phyloP scores from a whole-genome alignment of 441 rosid species.

The Mallotus repandus region DNA sequence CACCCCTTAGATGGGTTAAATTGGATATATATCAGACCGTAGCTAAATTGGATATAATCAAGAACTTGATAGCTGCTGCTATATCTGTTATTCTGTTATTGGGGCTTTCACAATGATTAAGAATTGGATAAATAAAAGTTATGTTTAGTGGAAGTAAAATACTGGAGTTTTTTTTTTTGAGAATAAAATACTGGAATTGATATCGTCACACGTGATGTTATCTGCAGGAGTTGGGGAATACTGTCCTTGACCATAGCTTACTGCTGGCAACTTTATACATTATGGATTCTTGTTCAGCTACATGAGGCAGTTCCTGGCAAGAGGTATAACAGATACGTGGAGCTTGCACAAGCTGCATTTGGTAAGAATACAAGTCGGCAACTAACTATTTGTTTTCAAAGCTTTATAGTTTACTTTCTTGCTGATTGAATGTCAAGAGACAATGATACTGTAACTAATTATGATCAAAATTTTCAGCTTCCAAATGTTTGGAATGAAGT shows the following conservation, averaged over 20 bases:
- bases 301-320: conserved; percentile 96
- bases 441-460: background rate
- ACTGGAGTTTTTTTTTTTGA: no score
- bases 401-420: background rate
- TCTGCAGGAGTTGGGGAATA: conserved; percentile 92
- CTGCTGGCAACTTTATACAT: conserved; percentile 89
- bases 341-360: conserved; percentile 95
- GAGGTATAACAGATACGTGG: conserved; percentile 90
- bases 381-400: background rate
- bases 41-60: background rate
- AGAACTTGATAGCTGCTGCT: background rate
- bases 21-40: background rate
- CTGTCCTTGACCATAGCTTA: conserved; percentile 83
- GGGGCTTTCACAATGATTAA: background rate
- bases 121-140: background rate
- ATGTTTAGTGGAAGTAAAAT: conserved; percentile 3
- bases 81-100: background rate
- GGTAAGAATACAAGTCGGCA: conserved; percentile 45
- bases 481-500: background rate
- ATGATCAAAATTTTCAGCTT: background rate
- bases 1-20: background rate
- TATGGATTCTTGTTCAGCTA: conserved; percentile 87
- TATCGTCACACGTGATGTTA: background rate
- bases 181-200: conserved; percentile 7
- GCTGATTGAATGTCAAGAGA: background rate